Evolutionary conservation across 371 early-diverging fungal species (phyloP), one percentile per base, ranked within the genome.

Genomic region (Mucor lusitanicus): DNA sequence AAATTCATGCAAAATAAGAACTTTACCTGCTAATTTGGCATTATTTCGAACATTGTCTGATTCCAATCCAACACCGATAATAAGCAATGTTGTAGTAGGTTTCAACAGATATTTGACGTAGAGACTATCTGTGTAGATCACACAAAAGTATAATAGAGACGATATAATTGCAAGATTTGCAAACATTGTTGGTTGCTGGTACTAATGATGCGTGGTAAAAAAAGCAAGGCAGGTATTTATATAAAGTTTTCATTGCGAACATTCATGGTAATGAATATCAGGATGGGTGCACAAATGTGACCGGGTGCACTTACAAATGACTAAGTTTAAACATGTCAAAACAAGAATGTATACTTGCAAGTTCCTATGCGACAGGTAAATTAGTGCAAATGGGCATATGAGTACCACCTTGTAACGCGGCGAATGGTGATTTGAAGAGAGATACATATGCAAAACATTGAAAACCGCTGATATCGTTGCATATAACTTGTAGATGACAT

Each of bases 21-120:
- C 3, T 23, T 19, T 59, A 39, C 66, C 50, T 30, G 57, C 60
- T 59, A 53, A 54, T 44, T 61, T 67, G 37, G 28, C 8, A n/a
- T 53, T 39, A 42, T 60, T 61, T 25, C 33, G 23, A 23, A 27
- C 21, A 11, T 21, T 32, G 23, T 23, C 44, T 28, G 61, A 40
- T 23, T 67, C 54, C n/a, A 55, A 21, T n/a, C 53, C 59, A 25
- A 66, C 61, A 1, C 67, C 67, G 42, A 67, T 60, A 17, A 67
- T 67, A 19, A 67, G 32, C 25, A 60, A 32, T 3, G 67, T 67
- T 25, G 67, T 60, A 11, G n/a, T 17, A 32, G 67, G 67, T 2
- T 67, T 67, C 21, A 67, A n/a, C 9, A 67, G 19, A 44, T 61
- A 67, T 54, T 67, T 67, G 19, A 25, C 13, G 9, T 61, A 30